Base-by-base conservation (phyloP, 2,329 filamentous ascomycete species). In the Biscogniauxia mediterranea region DNA sequence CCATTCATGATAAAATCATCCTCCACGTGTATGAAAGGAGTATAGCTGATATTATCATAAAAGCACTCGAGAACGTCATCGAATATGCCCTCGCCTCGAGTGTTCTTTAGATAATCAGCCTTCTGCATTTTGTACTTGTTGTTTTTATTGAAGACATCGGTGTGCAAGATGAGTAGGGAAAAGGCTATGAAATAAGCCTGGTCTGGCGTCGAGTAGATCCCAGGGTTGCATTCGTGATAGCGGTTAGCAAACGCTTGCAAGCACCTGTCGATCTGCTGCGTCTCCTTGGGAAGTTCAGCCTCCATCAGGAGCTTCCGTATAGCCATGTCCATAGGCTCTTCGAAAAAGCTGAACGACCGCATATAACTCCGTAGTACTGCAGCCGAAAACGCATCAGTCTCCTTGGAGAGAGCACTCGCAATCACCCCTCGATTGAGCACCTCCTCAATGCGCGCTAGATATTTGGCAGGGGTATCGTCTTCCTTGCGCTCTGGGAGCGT, bases 41-140 rank as follows among this genome's bases (percentile, higher is more conserved):
- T 99, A 74, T 99, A 99, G 61, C 90, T 91, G 68, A 99, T 96
- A 73, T 99, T 99, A 79, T 99, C 95, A 77, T 98, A 99, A 73
- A 99, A 96, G 73, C 94, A 97, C 71, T 93, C 93, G 15, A 98
- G 81, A 51, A 98, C 91, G 66, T 98, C 94, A 67, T 96, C 91
- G 57, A 91, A 91, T n/a, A 98, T 91, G 15, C 92, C 92, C 73
- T 98, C 93, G 2, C 91, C 93, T 21, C 88, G 88, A 0, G 93
- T 96, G 74, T 98, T 98, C 76, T 96, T 97, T 68, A 98, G 83
- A 76, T 99, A 99, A 71, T 98, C 95, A 0, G 85, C 79, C 73
- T 96, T 96, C 72, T 96, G 93, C 95, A 99, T 99, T 77, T 99
- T 99, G 75, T 95, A 86, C 79, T 98, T 98, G 79, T 98, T 98